Base-by-base conservation (phyloP, 768 basidiomycete genomes). In the Lentinula sp. region DNA sequence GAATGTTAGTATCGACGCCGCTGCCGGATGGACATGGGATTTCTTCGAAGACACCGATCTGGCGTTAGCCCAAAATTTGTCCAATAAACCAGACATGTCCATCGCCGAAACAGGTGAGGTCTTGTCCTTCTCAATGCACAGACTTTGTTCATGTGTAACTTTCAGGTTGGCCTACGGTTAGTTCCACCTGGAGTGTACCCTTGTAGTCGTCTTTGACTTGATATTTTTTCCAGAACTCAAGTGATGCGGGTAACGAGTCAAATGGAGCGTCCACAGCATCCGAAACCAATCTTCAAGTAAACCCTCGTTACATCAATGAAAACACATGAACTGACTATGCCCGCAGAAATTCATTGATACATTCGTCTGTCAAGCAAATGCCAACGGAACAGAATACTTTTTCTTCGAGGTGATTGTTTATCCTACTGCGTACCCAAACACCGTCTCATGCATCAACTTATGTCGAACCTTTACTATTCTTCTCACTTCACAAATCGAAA, bases 331-430 rank as follows among this genome's bases (percentile, higher is more conserved):
- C 33, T 39, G 35, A 48, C 56, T 8, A 43, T 33, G 28, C 18
- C 32, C 62, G 3, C 59, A 98, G 83, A 83, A 69, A 20, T 99
- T 92, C 80, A 68, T 99, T 61, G 79, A 98, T 69, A 85, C 82
- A 0, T 99, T 93, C 64, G 85, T 95, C 8, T 99, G 96, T 68
- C 81, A 85, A 69, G 90, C 95, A 0, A 97, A 94, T 70, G 63
- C 71, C 15, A 94, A 94, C 63, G 82, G 83, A 13, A 94, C 91
- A 0, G 77, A 83, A n/a, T 96, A 96, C 75, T 96, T 93, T 82
- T 95, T 84, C 78, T 93, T 93, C 62, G 90, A 90, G 79, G 84
- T 83, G 15, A 37, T 53, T 57, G 61, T 61, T 18, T 8, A 33
- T n/a, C 6, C 6, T 12, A 8, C 32, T 43, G 18, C 15, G 32